Base-by-base conservation (phyloP, 1,139 yeast genomes). In the Debaryomycetaceae sp. region DNA sequence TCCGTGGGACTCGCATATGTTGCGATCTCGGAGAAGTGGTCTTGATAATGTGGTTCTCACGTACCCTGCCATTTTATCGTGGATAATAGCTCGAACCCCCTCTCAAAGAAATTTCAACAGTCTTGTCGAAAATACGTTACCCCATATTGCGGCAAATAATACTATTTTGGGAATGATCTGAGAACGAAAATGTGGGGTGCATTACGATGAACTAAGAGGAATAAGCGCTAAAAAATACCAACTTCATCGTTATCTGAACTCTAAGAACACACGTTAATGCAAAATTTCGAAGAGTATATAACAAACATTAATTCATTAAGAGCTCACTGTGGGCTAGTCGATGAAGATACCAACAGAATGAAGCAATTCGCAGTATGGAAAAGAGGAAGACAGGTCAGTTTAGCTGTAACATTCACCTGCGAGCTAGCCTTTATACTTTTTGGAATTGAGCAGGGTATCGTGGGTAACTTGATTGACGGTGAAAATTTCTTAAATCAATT, bases 361-460 rank as follows among this genome's bases (percentile, higher is more conserved):
- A 47, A 46, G 34, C 44, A 45, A 20, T 43, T 44, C 34, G 34
- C 43, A 40, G 27, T 46, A 31, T 50, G 51, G 51, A 44, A 42
- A 23, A 43, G 50, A 20, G 54, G 54, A 17, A 46, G 34, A 35
- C 46, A 37, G 5, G 51, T 47, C 8, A 47, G 52, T 42, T 43
- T 38, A 22, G 52, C 53, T n/a, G 36, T 51, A 11, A 44, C 54
- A 4, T 43, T 46, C 13, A 48, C 53, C 11, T 50, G 54, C 48
- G 53, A 51, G 36, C 38, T 51, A 13, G 50, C 51, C 5, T 51
- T 51, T 39, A 47, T 48, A 31, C 48, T 50, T 22, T 50, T 51
- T 38, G 54, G 54, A 31, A 34, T 51, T 2, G 54, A 51, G 38
- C 54, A 50, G 43, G 53, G 54, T 31, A 46, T 49, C 13, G 40